phyloP scores from a whole-genome alignment of 441 rosid genomes.

The Arabidopsis hybrid region DNA sequence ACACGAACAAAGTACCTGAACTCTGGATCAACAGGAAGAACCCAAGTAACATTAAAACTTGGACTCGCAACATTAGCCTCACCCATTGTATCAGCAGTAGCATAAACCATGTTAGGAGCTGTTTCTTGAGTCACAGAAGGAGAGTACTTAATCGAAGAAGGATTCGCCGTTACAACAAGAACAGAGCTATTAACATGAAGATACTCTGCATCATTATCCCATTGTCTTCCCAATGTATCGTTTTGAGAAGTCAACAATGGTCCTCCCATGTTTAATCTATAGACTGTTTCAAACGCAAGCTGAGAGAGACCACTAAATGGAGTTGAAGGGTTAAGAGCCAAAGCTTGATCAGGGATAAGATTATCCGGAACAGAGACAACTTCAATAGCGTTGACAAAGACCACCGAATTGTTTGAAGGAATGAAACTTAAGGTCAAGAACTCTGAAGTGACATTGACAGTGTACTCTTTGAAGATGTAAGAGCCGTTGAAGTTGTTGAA shows the following conservation, averaged over 20 bases:
- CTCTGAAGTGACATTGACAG: constrained; percentile 79
- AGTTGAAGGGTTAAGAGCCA: constrained; percentile 65
- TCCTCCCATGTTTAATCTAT: constrained; percentile 92
- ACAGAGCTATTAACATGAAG: constrained; percentile 90
- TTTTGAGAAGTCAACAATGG: constrained; percentile 82
- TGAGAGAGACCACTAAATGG: constrained; percentile 73
- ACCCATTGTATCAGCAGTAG: constrained; percentile 89
- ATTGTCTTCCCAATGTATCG: constrained; percentile 85
- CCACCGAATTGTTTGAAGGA: constrained; percentile 74
- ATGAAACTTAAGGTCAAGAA: constrained; percentile 69
- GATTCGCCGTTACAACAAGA: constrained; percentile 61
- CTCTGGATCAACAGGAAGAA: constrained; percentile 64
- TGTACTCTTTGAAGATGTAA: constrained; percentile 85
- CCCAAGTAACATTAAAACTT: constrained; percentile 94
- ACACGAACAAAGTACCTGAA: constrained; percentile 86
- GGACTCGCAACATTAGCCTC: constrained; percentile 68
- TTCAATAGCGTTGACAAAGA: constrained; percentile 91
- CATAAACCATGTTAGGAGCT: constrained; percentile 92
- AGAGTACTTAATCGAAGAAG: constrained; percentile 68
- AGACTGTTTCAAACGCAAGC: constrained; percentile 83
- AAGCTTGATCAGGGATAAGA: constrained; percentile 75
- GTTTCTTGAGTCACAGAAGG: constrained; percentile 56
- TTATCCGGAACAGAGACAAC: constrained; percentile 81
- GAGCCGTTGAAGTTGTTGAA: constrained; percentile 66
- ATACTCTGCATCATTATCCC: constrained; percentile 85